Base-by-base conservation (phyloP, 768 basidiomycete genomes). In the Phaeotremella skinneri region DNA sequence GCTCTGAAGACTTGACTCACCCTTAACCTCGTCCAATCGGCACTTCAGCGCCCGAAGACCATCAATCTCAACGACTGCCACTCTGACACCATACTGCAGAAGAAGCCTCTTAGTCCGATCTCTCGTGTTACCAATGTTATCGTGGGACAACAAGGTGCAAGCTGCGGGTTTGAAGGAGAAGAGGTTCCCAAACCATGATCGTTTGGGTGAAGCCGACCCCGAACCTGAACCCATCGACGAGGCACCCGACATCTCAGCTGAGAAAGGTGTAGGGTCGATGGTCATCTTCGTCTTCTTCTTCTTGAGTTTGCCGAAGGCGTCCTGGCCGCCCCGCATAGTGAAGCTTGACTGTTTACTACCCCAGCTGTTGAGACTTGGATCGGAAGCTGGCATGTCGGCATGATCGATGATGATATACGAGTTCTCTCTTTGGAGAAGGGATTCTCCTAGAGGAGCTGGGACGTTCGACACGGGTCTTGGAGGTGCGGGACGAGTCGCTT, bases 161-260 rank as follows among this genome's bases (percentile, higher is more conserved):
- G 79, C 63, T 5, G 69, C 52, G 11, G 89, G 85, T 69, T 87
- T 90, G 79, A 90, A 86, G 73, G 84, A 88, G 83, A 97, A 93
- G 41, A 96, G 82, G 68, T 86, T 88, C 43, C 85, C 85, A 61
- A 99, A 84, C 94, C 93, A 98, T 51, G 82, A 83, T 61, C 84
- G 83, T 78, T 82, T 86, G 17, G 84, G 83, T 26, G 79, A 78
- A 21, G 50, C 54, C 17, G 42, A 39, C 29, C 23, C 14, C 14
- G 39, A 30, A 25, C 25, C 43, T 20, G 59, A 63, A 20, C 49
- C 30, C 4, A 49, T 48, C n/a, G 58, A 49, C 16, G 61, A 48
- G 30, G 56, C 56, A 41, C 61, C 65, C 14, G 59, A n/a, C 17
- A 66, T 37, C 27, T 69, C 64, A 27, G 64, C 52, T n/a, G 66